These are phyloP conservation scores for Globisporangium viniferum DNA, from an alignment of 352 stramenopile species.

Conservation along the genomic window DNA sequence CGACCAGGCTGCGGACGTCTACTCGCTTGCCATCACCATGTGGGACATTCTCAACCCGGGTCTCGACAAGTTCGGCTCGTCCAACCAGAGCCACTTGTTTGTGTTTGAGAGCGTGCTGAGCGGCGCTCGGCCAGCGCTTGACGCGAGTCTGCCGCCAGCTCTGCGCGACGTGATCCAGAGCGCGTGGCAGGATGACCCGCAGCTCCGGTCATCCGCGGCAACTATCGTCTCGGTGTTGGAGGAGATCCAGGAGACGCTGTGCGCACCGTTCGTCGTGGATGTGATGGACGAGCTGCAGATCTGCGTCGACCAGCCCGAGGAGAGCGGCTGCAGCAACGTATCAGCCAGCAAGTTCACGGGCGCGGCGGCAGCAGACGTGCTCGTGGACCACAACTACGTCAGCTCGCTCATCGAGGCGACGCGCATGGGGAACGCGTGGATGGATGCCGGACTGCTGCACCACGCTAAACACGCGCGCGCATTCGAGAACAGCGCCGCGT, in stretches of 20 bases:
- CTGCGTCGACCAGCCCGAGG: neutral
- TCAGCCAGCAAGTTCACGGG: neutral
- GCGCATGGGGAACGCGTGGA: conserved; percentile 39
- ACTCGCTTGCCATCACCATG: conserved; percentile 63
- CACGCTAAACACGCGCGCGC: conserved; percentile 27
- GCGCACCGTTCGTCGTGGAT: conserved; percentile 27
- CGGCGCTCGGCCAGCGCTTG: conserved; percentile 28
- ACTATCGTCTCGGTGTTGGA: conserved; percentile 40
- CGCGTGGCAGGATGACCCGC: conserved; percentile 37
- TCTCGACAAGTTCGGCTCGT: conserved; percentile 28
- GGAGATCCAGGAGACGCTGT: conserved; percentile 39
- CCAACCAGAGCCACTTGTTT: conserved; percentile 29
- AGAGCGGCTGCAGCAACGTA: conserved; percentile 2
- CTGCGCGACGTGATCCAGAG: conserved; percentile 41
- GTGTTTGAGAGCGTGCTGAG: conserved; percentile 52
- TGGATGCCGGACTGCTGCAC: conserved; percentile 46
- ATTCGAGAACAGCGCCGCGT: conserved; percentile 14
- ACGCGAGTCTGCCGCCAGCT: conserved; percentile 23
- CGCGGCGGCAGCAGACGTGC: neutral
- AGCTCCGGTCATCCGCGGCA: conserved; percentile 34
- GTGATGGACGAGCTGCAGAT: conserved; percentile 27
- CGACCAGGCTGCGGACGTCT: conserved; percentile 62
- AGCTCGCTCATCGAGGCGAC: conserved; percentile 20
- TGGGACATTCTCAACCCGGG: conserved; percentile 63
- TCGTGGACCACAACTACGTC: conserved; percentile 6